phyloP scores from a whole-genome alignment of 768 basidiomycete genomes.

The Tricholoma terreum region DNA sequence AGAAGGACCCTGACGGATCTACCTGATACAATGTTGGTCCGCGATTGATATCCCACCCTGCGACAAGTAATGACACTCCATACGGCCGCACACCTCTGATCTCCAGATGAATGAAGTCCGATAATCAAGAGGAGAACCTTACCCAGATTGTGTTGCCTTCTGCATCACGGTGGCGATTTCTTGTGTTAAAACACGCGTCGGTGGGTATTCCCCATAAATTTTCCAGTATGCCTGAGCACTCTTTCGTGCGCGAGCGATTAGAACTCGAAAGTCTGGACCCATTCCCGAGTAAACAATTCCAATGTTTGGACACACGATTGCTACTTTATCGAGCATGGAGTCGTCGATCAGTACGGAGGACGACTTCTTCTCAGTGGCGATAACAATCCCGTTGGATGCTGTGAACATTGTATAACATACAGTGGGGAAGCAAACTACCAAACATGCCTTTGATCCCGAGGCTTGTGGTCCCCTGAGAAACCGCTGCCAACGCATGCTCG shows the following conservation, averaged over 20 bases:
- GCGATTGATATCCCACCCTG: conserved; percentile 93
- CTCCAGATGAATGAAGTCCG: conserved; percentile 28
- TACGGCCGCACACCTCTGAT: conserved; percentile 96
- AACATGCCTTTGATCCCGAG: conserved; percentile 93
- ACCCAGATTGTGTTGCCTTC: conserved; percentile 98
- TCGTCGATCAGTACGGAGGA: conserved; percentile 98
- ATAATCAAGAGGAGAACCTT: conserved; percentile 27
- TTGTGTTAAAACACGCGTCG: conserved; percentile 92
- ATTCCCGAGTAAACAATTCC: conserved; percentile 99
- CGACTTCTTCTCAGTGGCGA: conserved; percentile 99
- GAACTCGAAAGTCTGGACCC: conserved; percentile 97
- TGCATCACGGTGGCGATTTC: conserved; percentile 99
- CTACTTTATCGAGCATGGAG: conserved; percentile 96
- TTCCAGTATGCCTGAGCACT: conserved; percentile 99
- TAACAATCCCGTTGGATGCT: conserved; percentile 99
- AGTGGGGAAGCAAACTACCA: conserved; percentile 10
- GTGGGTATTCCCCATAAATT: conserved; percentile 97
- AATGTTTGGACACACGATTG: conserved; percentile 96
- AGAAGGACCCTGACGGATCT: conserved; percentile 97
- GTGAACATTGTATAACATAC: conserved; percentile 6
- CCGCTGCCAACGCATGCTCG: conserved; percentile 97
- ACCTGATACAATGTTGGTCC: conserved; percentile 98
- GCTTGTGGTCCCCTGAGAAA: conserved; percentile 92
- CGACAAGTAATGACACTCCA: conserved; percentile 94
- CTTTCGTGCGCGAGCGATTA: conserved; percentile 93